These are phyloP conservation scores for Calonectria fujianensis DNA, from an alignment of 2,329 filamentous ascomycete genomes.

Conservation along the genomic window DNA sequence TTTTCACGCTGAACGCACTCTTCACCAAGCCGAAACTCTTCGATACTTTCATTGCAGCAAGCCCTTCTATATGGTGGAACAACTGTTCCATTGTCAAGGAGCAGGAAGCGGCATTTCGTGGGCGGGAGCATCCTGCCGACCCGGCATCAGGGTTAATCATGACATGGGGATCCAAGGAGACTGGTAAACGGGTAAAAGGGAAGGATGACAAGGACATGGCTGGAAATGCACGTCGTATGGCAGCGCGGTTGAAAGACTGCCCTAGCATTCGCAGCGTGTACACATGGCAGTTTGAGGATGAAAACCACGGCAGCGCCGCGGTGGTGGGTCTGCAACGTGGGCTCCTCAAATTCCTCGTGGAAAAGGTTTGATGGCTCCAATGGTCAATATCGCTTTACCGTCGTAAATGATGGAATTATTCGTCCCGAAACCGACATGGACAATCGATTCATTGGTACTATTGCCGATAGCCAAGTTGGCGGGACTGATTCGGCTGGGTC, in stretches of 20 bases:
- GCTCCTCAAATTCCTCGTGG: slow-evolving; percentile 46
- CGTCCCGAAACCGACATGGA: neutral
- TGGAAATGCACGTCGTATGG: slow-evolving; percentile 50
- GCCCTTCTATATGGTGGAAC: slow-evolving; percentile 70
- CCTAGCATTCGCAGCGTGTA: slow-evolving; percentile 46
- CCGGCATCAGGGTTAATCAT: slow-evolving; percentile 58
- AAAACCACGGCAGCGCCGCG: slow-evolving; percentile 54
- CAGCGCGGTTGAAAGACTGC: slow-evolving; percentile 45
- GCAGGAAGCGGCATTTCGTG: slow-evolving; percentile 54
- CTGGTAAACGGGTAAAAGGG: slow-evolving; percentile 45
- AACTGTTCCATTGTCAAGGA: slow-evolving; percentile 61
- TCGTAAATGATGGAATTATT: neutral
- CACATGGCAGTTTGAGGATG: slow-evolving; percentile 53
- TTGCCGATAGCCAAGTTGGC: neutral
- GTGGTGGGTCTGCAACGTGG: slow-evolving; percentile 48
- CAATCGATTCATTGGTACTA: slow-evolving; percentile 3
- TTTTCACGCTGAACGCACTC: slow-evolving; percentile 67
- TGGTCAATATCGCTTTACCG: neutral
- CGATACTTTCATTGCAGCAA: slow-evolving; percentile 66
- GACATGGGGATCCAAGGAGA: slow-evolving; percentile 54
- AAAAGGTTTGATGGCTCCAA: slow-evolving; percentile 7
- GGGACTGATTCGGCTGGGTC: neutral
- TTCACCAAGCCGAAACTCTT: slow-evolving; percentile 64
- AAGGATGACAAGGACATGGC: slow-evolving; percentile 40
- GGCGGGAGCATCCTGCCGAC: slow-evolving; percentile 8